Evolutionary conservation across 495 filamentous ascomycete genomes (phyloP), one percentile per base, ranked within the genome.

Genomic region (Aspergillus mulundensis): DNA sequence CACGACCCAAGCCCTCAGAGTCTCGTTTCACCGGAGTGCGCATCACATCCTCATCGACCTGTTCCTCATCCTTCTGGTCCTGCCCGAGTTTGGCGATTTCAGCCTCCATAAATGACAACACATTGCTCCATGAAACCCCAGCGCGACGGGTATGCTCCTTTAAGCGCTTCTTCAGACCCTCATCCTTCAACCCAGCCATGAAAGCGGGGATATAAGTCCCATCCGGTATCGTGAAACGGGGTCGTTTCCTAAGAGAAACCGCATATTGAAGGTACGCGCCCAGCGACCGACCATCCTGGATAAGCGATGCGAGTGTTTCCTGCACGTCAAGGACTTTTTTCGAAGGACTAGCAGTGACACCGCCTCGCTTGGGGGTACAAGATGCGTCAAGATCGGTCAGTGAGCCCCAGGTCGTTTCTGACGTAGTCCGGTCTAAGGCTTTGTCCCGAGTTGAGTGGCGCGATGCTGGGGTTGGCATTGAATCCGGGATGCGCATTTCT

Each of bases 171-270:
- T 53, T 57, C 7, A 56, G 24, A 32, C 38, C 28, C 10, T 32
- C 8, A 19, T 61, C 49, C 18, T 60, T 47, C n/a, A 72, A 42
- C 3, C 72, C 67, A 10, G 24, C 42, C 25, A 73, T 56, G 42
- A 71, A 73, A 3, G 58, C 60, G 40, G 54, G 61, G 2, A 69
- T 58, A 18, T 67, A 57, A 64, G 3, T 56, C 42, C 18, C 39
- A 44, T 15, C 53, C 12, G 15, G 38, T 40, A 40, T 8, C 34
- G 34, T n/a, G 5, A 25, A 57, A 30, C 38, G 52, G 24, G 10
- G 7, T 3, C 25, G 1, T 59, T 44, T 18, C 36, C 59, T 50
- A 5, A 62, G 18, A 4, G 30, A 30, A 6, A 62, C 54, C 5
- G 58, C 61, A 40, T 57, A 61, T 3, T 50, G 28, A 28, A 70